Percentiles rank a stretch among this genome's conserved stretches.
Evolutionary conservation across 768 basidiomycete species (phyloP).

Genomic region (Pleurotus platypus): DNA sequence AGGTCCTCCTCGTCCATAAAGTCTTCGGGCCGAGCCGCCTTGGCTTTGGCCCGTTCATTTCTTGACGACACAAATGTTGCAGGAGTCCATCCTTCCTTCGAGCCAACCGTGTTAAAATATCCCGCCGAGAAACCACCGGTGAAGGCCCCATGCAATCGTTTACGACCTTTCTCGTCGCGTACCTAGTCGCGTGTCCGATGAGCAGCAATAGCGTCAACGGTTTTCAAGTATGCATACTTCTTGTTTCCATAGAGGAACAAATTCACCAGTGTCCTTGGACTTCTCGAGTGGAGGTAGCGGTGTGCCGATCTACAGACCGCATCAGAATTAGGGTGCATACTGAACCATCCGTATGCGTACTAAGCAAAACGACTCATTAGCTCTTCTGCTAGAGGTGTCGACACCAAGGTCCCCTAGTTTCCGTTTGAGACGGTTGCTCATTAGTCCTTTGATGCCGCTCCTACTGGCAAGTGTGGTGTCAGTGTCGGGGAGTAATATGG

Average conservation of each 20-base stretch:
- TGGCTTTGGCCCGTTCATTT: slow-evolving; percentile 63
- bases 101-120: slow-evolving; percentile 94
- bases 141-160: slow-evolving; percentile 96
- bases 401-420: slow-evolving; percentile 81
- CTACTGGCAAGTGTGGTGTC: too few species aligned
- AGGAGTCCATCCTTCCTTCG: slow-evolving; percentile 97
- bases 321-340: neutral
- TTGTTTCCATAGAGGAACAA: slow-evolving; percentile 97
- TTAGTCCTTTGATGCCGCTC: slow-evolving; percentile 9
- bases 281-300: slow-evolving; percentile 94
- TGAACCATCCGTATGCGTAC: slow-evolving; percentile 35
- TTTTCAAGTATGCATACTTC: slow-evolving; percentile 50
- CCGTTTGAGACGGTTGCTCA: slow-evolving; percentile 66
- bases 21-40: slow-evolving; percentile 72
- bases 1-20: slow-evolving; percentile 99
- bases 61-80: slow-evolving; percentile 91
- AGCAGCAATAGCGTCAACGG: too few species aligned
- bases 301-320: slow-evolving; percentile 73
- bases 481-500: too few species aligned
- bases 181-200: slow-evolving; percentile 43
- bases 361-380: slow-evolving; percentile 84
- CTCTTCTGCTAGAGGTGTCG: slow-evolving; percentile 63
- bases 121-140: slow-evolving; percentile 98
- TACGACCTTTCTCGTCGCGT: slow-evolving; percentile 87
- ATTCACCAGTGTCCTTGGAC: slow-evolving; percentile 87